phyloP scores from a whole-genome alignment of 2,329 filamentous ascomycete genomes.

The Xylariales sp. region DNA sequence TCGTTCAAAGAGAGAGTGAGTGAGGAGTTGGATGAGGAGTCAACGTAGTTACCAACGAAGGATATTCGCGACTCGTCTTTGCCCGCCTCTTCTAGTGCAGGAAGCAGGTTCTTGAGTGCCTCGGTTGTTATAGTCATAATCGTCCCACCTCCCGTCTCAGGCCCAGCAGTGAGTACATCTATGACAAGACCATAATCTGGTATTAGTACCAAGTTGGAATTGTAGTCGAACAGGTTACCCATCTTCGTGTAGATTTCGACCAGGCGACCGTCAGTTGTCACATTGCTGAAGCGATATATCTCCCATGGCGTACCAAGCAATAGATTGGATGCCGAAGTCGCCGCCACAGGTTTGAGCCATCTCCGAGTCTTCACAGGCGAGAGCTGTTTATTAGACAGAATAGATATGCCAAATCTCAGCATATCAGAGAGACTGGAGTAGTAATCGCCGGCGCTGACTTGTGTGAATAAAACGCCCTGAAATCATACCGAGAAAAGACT shows the following conservation, averaged over 20 bases:
- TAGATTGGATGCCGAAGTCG: constrained; percentile 23
- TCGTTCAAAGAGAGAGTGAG: constrained; percentile 33
- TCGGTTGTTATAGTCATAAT: constrained; percentile 13
- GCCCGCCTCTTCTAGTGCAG: constrained; percentile 37
- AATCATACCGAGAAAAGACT: constrained; percentile 12
- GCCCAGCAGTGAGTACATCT: constrained; percentile 21
- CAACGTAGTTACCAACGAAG: constrained; percentile 34
- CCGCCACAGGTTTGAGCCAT: constrained; percentile 29
- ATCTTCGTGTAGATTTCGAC: constrained; percentile 30
- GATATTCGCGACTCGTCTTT: constrained; percentile 27
- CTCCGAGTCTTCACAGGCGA: constrained; percentile 30
- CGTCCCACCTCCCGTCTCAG: not conserved
- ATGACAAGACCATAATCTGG: constrained; percentile 29
- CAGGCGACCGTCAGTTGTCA: constrained; percentile 24
- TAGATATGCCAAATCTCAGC: constrained; percentile 34
- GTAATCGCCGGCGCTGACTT: constrained; percentile 35
- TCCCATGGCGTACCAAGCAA: constrained; percentile 31
- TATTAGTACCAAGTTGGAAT: constrained; percentile 25
- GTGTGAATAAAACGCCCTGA: not conserved
- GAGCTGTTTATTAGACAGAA: constrained; percentile 34
- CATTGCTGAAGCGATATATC: constrained; percentile 26
- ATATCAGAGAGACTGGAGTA: constrained; percentile 39
- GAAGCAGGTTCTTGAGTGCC: constrained; percentile 29
- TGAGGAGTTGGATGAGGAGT: constrained; percentile 33
- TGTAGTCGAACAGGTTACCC: constrained; percentile 27